Base-by-base conservation (phyloP, 768 basidiomycete species). In the Thelephora ganbajun region DNA sequence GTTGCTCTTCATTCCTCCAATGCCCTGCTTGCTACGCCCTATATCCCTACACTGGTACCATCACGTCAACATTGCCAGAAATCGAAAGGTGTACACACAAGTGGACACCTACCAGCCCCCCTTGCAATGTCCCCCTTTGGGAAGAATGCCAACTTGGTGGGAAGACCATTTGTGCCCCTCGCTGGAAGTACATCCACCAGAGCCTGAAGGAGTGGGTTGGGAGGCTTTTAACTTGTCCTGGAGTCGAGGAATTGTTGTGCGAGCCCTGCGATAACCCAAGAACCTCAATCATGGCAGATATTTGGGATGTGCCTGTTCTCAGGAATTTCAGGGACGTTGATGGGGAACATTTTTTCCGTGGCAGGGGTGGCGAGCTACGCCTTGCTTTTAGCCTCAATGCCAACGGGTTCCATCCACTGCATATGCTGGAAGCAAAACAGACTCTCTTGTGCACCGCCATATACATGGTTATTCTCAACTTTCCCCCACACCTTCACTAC, bases 121-220 rank as follows among this genome's bases (percentile, higher is more conserved):
- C 20, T 4, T 39, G 37, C 11, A 11, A 39, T 20, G 6, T 6
- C 4, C 5, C 37, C n/a, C 37, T 39, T n/a, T 20, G 37, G 20
- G 20, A 39, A 20, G n/a, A n/a, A n/a, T 11, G 37, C n/a, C n/a
- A 6, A 16, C 20, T 39, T 20, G n/a, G 20, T 16, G 11, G 4
- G n/a, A 20, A 16, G 37, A 54, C 35, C 11, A 35, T 16, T 35
- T 30, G 42, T 12, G 33, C 12, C 2, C 59, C 54, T 1, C 44
- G 50, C 3, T 47, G 45, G 7, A 46, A 48, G 7, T 66, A 55
- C 33, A 18, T 57, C 2, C 56, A 63, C 12, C 59, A 65, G 14
- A 57, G 63, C 20, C 45, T 63, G 2, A 51, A 57, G 2, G 33
- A 59, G 11, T 69, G 62, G 51, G 18, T 65, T 4, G 59, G 49